Evolutionary conservation across 371 early-diverging fungal species (phyloP).

Genomic region (Mucor velutinosus): DNA sequence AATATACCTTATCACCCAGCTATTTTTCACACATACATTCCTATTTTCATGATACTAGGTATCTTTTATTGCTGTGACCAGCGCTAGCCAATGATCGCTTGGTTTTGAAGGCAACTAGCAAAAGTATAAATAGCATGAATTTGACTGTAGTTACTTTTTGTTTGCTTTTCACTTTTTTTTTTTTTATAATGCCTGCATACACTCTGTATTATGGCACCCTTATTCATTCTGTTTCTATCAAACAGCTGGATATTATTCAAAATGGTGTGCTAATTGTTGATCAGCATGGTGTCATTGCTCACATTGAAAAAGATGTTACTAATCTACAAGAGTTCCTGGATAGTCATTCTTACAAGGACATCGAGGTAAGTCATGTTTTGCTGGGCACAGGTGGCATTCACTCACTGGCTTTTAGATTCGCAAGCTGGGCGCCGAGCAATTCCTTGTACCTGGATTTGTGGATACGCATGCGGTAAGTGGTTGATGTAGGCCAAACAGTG

Average conservation of each 20-base stretch:
- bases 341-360: slow-evolving; percentile 6
- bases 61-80: background rate
- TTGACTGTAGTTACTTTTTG: background rate
- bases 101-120: background rate
- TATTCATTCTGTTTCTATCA: slow-evolving; percentile 66
- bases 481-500: background rate
- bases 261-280: slow-evolving; percentile 63
- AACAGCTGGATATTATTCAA: slow-evolving; percentile 57
- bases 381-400: background rate
- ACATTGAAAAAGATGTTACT: slow-evolving; percentile 45
- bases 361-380: slow-evolving; percentile 15
- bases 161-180: background rate
- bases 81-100: background rate
- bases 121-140: background rate
- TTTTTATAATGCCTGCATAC: background rate
- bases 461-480: slow-evolving; percentile 82
- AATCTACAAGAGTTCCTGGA: slow-evolving; percentile 30
- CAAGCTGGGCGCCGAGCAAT: slow-evolving; percentile 56
- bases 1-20: no score
- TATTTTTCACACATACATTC: background rate
- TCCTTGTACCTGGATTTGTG: slow-evolving; percentile 86
- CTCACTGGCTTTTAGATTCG: slow-evolving; percentile 34
- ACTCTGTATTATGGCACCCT: slow-evolving; percentile 67
- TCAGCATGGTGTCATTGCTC: slow-evolving; percentile 57
- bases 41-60: background rate